Percentiles rank a stretch among this genome's conserved stretches.
These are phyloP conservation scores for Salvia miltiorrhiza DNA, from an alignment of 257 asterid species.

Conservation along the genomic window DNA sequence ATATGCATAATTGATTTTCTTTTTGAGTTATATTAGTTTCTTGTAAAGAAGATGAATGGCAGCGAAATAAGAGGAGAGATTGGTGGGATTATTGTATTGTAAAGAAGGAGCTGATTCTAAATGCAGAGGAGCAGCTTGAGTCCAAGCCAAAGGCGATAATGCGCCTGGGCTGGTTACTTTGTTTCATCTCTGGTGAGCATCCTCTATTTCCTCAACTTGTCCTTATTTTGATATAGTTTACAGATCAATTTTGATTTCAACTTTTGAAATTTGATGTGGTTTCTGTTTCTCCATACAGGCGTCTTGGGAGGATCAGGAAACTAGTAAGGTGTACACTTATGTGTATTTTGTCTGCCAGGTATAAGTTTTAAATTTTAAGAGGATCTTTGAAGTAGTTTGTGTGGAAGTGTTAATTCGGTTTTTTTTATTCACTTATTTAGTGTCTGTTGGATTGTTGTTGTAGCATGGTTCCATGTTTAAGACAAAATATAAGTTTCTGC, in stretches of 20 bases:
- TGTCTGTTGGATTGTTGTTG: slow-evolving; percentile 24
- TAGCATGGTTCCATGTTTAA: slow-evolving; percentile 95
- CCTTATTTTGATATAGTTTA: background rate
- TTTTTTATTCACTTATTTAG: background rate
- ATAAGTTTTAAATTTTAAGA: background rate
- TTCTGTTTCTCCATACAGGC: slow-evolving; percentile 45
- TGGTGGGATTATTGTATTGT: slow-evolving; percentile 69
- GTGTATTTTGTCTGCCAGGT: slow-evolving; percentile 98
- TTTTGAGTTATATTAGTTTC: background rate
- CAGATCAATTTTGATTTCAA: background rate
- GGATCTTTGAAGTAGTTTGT: background rate
- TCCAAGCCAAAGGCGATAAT: slow-evolving; percentile 86
- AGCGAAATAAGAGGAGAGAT: slow-evolving; percentile 65
- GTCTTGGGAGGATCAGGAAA: slow-evolving; percentile 90
- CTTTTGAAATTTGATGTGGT: background rate
- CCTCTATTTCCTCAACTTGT: background rate
- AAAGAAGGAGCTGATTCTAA: slow-evolving; percentile 75
- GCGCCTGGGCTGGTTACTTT: slow-evolving; percentile 97
- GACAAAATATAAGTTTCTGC: slow-evolving; percentile 83
- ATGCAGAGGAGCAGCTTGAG: slow-evolving; percentile 92
- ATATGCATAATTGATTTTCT: background rate
- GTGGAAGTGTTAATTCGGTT: slow-evolving; percentile 2
- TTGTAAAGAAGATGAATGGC: slow-evolving; percentile 42
- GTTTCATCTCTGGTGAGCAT: slow-evolving; percentile 67
- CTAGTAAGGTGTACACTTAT: slow-evolving; percentile 78